phyloP scores from a whole-genome alignment of 2,329 filamentous ascomycete species.

The Xylariaceae sp. region DNA sequence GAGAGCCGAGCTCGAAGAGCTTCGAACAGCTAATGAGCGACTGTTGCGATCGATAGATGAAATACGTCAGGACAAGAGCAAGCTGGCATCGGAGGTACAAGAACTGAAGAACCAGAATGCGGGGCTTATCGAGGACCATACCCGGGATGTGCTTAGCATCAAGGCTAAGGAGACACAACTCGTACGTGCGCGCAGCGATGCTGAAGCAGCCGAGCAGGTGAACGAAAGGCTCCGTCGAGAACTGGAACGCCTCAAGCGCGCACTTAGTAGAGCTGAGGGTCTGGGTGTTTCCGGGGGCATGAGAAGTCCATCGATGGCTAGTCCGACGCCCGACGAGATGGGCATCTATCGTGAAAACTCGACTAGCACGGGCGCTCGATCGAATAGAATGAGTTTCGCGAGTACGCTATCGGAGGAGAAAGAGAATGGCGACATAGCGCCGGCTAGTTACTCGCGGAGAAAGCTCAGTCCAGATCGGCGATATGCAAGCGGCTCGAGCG shows the following conservation, averaged over 20 bases:
- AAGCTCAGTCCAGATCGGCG: slow-evolving; percentile 52
- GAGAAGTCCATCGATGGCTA: slow-evolving; percentile 42
- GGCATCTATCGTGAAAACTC: slow-evolving; percentile 54
- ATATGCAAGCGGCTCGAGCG: slow-evolving; percentile 51
- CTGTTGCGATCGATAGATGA: slow-evolving; percentile 73
- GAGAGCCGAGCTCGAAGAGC: slow-evolving; percentile 84
- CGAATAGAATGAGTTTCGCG: slow-evolving; percentile 56
- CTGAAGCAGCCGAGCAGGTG: slow-evolving; percentile 79
- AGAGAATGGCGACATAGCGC: slow-evolving; percentile 57
- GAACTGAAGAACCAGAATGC: slow-evolving; percentile 97
- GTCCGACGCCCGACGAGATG: slow-evolving; percentile 53
- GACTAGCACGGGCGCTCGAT: slow-evolving; percentile 33
- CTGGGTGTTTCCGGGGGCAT: slow-evolving; percentile 37
- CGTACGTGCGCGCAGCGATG: slow-evolving; percentile 83
- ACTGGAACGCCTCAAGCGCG: slow-evolving; percentile 88
- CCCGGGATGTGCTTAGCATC: slow-evolving; percentile 88
- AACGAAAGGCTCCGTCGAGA: slow-evolving; percentile 82
- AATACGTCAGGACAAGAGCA: slow-evolving; percentile 72
- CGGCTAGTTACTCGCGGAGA: slow-evolving; percentile 39
- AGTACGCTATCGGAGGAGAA: slow-evolving; percentile 71
- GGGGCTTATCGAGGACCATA: slow-evolving; percentile 94
- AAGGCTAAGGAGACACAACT: slow-evolving; percentile 98
- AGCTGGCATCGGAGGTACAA: slow-evolving; percentile 78
- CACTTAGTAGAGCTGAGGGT: slow-evolving; percentile 60
- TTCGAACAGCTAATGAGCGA: slow-evolving; percentile 76